A percentile compares a stretch with the other conserved stretches of the same genome.
phyloP scores from a whole-genome alignment of 2,329 filamentous ascomycete genomes.

The Leptographium galeiforme region DNA sequence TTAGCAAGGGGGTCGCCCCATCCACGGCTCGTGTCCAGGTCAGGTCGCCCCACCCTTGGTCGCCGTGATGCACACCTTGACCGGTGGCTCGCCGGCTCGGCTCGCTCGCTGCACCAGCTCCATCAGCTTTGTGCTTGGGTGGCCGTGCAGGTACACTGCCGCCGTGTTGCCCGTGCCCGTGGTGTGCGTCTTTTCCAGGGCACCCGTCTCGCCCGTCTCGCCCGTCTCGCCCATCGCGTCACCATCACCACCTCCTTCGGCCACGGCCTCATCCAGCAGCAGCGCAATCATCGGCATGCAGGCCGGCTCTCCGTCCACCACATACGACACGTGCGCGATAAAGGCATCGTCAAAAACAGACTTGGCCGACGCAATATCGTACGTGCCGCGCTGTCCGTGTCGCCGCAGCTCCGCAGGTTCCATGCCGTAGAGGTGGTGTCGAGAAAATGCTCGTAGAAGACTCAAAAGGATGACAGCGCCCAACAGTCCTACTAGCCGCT shows the following conservation, averaged over 20 bases:
- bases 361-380: constrained; percentile 8
- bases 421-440: not conserved
- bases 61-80: constrained; percentile 11
- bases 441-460: not conserved
- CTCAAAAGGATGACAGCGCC: not conserved
- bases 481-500: too few species aligned
- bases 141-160: constrained; percentile 9
- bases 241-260: not conserved
- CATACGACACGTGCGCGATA: constrained; percentile 9
- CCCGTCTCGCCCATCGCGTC: not conserved
- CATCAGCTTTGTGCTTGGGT: constrained; percentile 10
- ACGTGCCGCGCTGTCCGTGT: constrained; percentile 6
- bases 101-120: constrained; percentile 8
- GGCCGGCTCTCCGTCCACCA: constrained; percentile 8
- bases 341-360: constrained; percentile 10
- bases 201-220: not conserved
- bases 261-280: constrained; percentile 3
- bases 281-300: constrained; percentile 11
- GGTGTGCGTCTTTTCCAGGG: too few species aligned
- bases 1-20: not conserved
- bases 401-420: constrained; percentile 9
- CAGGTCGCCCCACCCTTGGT: constrained; percentile 2
- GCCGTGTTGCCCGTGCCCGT: not conserved
- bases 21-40: too few species aligned
- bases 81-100: not conserved